Conservation (phyloP, 2,329 filamentous ascomycete genomes). For the Microdochium paspali region DNA sequence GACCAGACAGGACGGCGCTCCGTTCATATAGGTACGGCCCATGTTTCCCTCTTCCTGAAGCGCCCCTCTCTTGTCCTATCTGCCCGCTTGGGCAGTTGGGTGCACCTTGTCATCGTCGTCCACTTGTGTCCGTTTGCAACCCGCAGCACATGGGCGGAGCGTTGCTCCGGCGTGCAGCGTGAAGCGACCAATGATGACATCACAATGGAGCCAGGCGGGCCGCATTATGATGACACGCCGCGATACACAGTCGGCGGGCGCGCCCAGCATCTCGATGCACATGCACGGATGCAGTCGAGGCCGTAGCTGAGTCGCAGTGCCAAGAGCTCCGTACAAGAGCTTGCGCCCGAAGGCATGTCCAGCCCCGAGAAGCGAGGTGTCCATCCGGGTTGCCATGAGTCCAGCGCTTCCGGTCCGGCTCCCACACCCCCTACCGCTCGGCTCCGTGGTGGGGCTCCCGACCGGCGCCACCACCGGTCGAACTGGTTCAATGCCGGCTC, state of each 20-base stretch:
- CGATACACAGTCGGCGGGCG: background rate
- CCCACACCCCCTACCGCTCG: background rate
- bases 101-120: background rate
- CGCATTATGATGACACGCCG: background rate
- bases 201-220: background rate
- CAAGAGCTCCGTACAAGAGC: too few species aligned
- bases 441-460: background rate
- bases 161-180: background rate
- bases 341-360: too few species aligned
- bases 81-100: background rate
- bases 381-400: background rate
- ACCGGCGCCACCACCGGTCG: too few species aligned
- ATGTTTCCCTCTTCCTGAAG: background rate
- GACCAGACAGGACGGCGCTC: background rate
- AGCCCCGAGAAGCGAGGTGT: too few species aligned
- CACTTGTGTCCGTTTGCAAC: too few species aligned
- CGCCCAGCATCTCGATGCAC: background rate
- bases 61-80: too few species aligned
- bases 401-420: background rate
- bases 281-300: background rate
- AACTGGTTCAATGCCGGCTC: too few species aligned
- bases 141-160: background rate
- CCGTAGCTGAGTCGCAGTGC: too few species aligned
- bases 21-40: background rate
- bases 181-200: background rate